Evolutionary conservation across 257 asterid species (phyloP).

Genomic region (Marsdenia floribunda): DNA sequence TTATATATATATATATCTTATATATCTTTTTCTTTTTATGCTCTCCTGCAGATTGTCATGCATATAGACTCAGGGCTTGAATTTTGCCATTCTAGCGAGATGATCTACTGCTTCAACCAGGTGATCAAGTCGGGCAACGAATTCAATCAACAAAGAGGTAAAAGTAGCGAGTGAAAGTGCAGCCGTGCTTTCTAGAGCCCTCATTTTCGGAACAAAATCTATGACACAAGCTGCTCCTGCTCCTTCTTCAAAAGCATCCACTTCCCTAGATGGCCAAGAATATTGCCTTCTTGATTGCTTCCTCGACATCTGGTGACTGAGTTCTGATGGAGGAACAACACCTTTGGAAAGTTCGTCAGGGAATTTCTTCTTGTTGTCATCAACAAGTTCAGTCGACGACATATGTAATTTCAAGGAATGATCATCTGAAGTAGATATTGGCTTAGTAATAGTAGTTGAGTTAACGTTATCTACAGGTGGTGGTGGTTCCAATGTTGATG

Average conservation of each 20-base stretch:
- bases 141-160: constrained; percentile 56
- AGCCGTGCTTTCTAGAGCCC: constrained; percentile 48
- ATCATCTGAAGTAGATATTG: constrained; percentile 24
- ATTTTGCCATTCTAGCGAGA: constrained; percentile 55
- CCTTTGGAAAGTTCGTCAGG: constrained; percentile 12
- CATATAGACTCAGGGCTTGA: constrained; percentile 32
- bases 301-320: constrained; percentile 50
- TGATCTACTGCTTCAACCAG: constrained; percentile 61
- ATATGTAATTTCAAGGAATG: constrained; percentile 8
- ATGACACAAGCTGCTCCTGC: constrained; percentile 21
- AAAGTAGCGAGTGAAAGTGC: constrained; percentile 57
- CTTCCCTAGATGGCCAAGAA: constrained; percentile 66
- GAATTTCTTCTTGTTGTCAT: constrained; percentile 11
- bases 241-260: constrained; percentile 40
- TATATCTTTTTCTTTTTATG: too few relatives aligned
- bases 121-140: constrained; percentile 69
- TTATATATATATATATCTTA: too few relatives aligned
- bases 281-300: constrained; percentile 53
- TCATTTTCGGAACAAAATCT: constrained; percentile 38
- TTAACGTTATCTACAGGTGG: not conserved
- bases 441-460: constrained; percentile 17
- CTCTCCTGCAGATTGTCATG: not conserved
- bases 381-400: not conserved
- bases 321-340: constrained; percentile 17
- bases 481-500: constrained; percentile 25